Conservation (phyloP, 78 protist genomes). For the Chrysochromulina tobinii region DNA sequence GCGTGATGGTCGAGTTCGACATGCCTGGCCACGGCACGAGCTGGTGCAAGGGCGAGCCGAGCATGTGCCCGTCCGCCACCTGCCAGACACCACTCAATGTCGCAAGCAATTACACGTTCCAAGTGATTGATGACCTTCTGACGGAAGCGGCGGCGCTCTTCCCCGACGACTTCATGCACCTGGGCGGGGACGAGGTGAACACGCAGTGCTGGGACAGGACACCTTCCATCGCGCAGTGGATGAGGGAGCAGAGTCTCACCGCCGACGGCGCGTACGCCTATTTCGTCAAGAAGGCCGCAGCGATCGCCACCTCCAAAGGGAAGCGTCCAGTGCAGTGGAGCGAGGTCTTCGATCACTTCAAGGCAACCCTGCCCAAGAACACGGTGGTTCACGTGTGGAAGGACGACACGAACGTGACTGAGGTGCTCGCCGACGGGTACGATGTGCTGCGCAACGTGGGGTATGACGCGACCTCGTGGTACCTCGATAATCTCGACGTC, state of each 20-base stretch:
- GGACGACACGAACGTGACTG: constrained; percentile 6
- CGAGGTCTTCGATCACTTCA: constrained; percentile 39
- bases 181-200: constrained; percentile 85
- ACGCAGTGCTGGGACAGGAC: constrained; percentile 76
- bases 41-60: constrained; percentile 84
- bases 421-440: constrained; percentile 36
- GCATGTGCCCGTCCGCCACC: constrained; percentile 58
- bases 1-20: constrained; percentile 79
- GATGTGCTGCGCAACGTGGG: neutral
- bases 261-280: constrained; percentile 44
- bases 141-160: constrained; percentile 7
- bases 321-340: constrained; percentile 22
- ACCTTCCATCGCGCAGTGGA: constrained; percentile 49
- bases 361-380: neutral
- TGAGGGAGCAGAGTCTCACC: constrained; percentile 39
- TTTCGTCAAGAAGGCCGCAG: constrained; percentile 43
- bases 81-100: constrained; percentile 76
- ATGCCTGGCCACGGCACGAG: constrained; percentile 86
- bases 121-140: neutral
- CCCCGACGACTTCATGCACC: constrained; percentile 68
- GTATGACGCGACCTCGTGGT: neutral
- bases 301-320: constrained; percentile 22
- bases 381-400: constrained; percentile 30
- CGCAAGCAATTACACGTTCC: constrained; percentile 47
- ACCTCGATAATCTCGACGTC: constrained; percentile 56